These are phyloP conservation scores for Puccinia brachypodii DNA, from an alignment of 1,284 basidiomycete genomes.

Conservation along the genomic window DNA sequence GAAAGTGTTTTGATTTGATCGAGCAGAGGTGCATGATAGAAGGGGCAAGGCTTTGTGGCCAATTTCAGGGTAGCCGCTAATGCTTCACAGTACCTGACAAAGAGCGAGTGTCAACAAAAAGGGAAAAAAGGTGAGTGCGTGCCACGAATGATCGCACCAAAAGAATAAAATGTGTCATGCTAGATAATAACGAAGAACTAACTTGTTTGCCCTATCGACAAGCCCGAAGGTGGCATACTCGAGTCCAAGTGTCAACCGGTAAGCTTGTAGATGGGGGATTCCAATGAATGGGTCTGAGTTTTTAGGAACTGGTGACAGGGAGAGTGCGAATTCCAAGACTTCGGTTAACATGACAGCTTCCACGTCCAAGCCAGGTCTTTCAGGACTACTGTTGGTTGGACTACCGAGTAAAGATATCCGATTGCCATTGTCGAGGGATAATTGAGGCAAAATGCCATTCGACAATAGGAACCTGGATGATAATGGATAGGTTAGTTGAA, in stretches of 20 bases:
- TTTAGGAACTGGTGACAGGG: constrained; percentile 70
- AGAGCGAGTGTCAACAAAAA: no score
- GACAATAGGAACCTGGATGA: constrained; percentile 77
- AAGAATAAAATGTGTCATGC: neutral
- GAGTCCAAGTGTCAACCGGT: constrained; percentile 66
- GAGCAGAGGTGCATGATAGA: constrained; percentile 68
- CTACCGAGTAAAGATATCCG: constrained; percentile 64
- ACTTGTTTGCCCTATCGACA: constrained; percentile 71
- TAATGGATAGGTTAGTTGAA: constrained; percentile 11
- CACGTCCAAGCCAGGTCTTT: constrained; percentile 67
- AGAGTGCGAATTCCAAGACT: constrained; percentile 86
- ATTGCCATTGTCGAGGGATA: constrained; percentile 56
- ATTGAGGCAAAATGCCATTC: constrained; percentile 74
- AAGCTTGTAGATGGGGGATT: constrained; percentile 82
- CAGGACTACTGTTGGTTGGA: constrained; percentile 63
- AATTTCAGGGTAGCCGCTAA: constrained; percentile 68
- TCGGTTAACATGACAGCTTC: constrained; percentile 86
- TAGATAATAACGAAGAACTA: constrained; percentile 50
- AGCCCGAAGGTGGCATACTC: constrained; percentile 68
- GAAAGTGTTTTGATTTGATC: constrained; percentile 77
- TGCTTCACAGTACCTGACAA: constrained; percentile 83
- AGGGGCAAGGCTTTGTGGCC: constrained; percentile 66
- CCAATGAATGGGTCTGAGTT: constrained; percentile 82
- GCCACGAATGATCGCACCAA: neutral
- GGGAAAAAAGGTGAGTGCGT: neutral